Percentiles rank a stretch among this genome's conserved stretches.
Evolutionary conservation across 2,329 filamentous ascomycete genomes (phyloP).

Genomic region (Paecilomyces sp.): DNA sequence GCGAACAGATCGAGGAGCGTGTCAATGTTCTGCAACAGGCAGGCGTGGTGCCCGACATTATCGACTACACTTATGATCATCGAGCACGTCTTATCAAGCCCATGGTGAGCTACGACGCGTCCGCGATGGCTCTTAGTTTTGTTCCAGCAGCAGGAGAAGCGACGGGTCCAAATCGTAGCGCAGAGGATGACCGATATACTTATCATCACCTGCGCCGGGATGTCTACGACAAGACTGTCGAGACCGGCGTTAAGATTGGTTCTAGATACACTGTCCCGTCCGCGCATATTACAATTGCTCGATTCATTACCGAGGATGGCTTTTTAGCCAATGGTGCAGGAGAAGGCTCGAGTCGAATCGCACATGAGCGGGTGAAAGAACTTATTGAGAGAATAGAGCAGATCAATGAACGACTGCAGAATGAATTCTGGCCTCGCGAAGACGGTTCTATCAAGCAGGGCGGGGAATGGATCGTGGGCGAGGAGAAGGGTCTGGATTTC

Average conservation of each 20-base stretch:
- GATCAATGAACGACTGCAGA: slow-evolving; percentile 68
- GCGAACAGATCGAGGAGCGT: slow-evolving; percentile 62
- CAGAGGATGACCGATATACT: slow-evolving; percentile 60
- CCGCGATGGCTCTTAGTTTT: slow-evolving; percentile 81
- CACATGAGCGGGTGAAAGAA: slow-evolving; percentile 50
- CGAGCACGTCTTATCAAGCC: slow-evolving; percentile 74
- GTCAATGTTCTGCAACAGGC: slow-evolving; percentile 45
- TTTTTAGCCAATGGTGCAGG: slow-evolving; percentile 36
- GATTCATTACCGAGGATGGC: slow-evolving; percentile 66
- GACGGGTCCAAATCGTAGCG: slow-evolving; percentile 24
- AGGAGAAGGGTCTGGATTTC: slow-evolving; percentile 72
- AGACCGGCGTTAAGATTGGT: slow-evolving; percentile 60
- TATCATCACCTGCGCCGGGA: slow-evolving; percentile 88
- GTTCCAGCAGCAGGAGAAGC: slow-evolving; percentile 66
- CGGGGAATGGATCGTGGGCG: slow-evolving; percentile 80
- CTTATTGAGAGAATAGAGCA: slow-evolving; percentile 66
- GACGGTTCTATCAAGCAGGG: slow-evolving; percentile 35
- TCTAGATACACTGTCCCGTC: slow-evolving; percentile 84
- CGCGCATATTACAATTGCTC: slow-evolving; percentile 78
- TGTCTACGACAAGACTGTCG: slow-evolving; percentile 56
- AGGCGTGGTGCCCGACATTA: slow-evolving; percentile 48
- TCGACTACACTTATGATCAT: slow-evolving; percentile 59
- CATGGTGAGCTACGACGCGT: slow-evolving; percentile 73
- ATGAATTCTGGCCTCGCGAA: slow-evolving; percentile 59
- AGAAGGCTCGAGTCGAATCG: slow-evolving; percentile 21